A percentile compares a stretch with the other conserved stretches of the same genome.
Conservation (phyloP, 352 stramenopile species). For the Globisporangium abappressorium region DNA sequence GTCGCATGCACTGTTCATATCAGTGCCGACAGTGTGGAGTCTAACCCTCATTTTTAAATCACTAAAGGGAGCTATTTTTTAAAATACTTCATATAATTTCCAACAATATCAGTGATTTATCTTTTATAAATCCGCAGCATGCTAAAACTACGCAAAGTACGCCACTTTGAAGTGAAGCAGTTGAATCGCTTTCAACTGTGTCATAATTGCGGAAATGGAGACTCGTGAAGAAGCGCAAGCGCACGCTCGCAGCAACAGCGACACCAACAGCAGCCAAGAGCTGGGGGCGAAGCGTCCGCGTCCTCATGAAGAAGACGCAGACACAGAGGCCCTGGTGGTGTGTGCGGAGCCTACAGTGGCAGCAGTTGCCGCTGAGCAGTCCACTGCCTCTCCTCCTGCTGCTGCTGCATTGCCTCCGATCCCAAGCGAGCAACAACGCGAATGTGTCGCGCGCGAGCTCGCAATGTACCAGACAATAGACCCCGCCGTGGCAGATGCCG, state of each 20-base stretch:
- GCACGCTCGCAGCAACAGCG: not conserved
- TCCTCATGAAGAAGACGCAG: not conserved
- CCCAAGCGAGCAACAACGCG: not conserved
- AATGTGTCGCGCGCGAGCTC: not conserved
- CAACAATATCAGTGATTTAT: too few relatives aligned
- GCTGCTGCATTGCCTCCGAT: not conserved
- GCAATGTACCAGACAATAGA: not conserved
- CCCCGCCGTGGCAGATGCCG: not conserved
- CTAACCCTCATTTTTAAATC: too few relatives aligned
- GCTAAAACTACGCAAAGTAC: too few relatives aligned
- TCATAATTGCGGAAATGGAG: not conserved
- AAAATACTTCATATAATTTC: too few relatives aligned
- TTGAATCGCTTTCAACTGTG: not conserved
- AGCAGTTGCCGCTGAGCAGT: not conserved
- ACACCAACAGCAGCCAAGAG: not conserved
- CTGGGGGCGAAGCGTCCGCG: not conserved
- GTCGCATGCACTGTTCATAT: too few relatives aligned
- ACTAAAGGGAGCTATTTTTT: too few relatives aligned
- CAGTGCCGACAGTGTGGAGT: too few relatives aligned
- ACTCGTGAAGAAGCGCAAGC: not conserved
- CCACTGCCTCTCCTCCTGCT: not conserved
- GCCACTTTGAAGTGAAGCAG: too few relatives aligned
- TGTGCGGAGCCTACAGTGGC: too few relatives aligned
- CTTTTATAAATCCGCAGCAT: too few relatives aligned
- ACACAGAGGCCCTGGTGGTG: not conserved